Conservation (phyloP, 306 rosid genomes). For the Sicyos edulis region DNA sequence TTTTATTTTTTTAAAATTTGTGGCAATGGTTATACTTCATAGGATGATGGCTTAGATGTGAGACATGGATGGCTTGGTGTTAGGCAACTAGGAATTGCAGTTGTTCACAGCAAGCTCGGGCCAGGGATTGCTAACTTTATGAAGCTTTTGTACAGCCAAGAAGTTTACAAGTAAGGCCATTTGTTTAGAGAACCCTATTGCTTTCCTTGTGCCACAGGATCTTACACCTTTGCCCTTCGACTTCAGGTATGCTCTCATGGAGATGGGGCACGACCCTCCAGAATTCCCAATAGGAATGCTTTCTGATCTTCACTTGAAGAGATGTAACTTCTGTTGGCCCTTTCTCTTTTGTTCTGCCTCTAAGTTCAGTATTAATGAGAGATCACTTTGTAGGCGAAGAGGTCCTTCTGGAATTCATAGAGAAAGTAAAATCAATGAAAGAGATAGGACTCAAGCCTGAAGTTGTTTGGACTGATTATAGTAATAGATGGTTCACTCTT, state of each 20-base stretch:
- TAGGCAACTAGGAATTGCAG: conserved; percentile 63
- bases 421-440: conserved; percentile 45
- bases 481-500: conserved; percentile 87
- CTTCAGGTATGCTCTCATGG: conserved; percentile 76
- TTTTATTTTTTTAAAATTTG: not conserved
- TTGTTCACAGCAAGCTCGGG: conserved; percentile 61
- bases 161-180: conserved; percentile 53
- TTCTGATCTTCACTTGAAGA: conserved; percentile 53
- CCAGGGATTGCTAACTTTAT: conserved; percentile 65
- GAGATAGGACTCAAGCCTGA: conserved; percentile 59
- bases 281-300: conserved; percentile 74
- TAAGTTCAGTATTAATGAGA: not conserved
- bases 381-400: conserved; percentile 51
- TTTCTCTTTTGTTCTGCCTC: not conserved
- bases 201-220: not conserved
- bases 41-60: conserved; percentile 90
- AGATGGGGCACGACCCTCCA: conserved; percentile 69
- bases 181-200: not conserved
- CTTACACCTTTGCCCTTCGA: not conserved
- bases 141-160: conserved; percentile 75
- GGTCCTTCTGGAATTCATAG: conserved; percentile 52
- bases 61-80: conserved; percentile 68
- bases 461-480: conserved; percentile 74
- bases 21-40: not conserved
- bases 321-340: conserved; percentile 35